Conservation (phyloP, 805 yeast genomes). For the Ogataea wickerhamii region DNA sequence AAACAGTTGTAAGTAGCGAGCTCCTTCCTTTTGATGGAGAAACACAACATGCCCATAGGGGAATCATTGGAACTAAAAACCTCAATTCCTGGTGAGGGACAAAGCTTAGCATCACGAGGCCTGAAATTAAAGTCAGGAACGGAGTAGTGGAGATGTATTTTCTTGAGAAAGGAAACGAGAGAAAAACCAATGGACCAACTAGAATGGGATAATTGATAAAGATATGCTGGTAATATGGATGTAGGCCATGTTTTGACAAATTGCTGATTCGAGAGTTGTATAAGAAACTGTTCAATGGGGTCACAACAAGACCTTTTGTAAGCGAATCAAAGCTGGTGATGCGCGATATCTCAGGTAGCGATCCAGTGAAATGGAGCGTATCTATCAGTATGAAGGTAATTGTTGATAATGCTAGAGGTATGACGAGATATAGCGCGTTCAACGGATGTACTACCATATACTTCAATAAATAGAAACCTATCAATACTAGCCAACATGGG, state of each 20-base stretch:
- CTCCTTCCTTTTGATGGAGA: constrained; percentile 19
- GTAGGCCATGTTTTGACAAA: constrained; percentile 77
- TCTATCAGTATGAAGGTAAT: constrained; percentile 47
- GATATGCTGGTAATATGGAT: constrained; percentile 71
- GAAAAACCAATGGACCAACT: constrained; percentile 66
- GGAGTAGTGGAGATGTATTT: constrained; percentile 50
- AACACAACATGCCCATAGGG: constrained; percentile 60
- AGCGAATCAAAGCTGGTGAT: constrained; percentile 1
- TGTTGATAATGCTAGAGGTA: constrained; percentile 37
- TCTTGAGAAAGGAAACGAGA: constrained; percentile 41
- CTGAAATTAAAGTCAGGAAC: constrained; percentile 58
- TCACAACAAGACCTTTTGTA: constrained; percentile 39
- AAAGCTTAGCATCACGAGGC: constrained; percentile 55
- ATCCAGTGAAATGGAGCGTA: constrained; percentile 36
- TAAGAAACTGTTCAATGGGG: constrained; percentile 73
- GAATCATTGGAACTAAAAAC: constrained; percentile 75
- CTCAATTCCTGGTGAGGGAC: constrained; percentile 95
- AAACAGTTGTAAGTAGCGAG: constrained; percentile 32
- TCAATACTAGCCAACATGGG: constrained; percentile 66
- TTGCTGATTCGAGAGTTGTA: constrained; percentile 65
- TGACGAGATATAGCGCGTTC: constrained; percentile 33
- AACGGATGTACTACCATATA: constrained; percentile 37
- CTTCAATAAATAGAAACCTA: constrained; percentile 45
- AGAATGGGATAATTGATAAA: constrained; percentile 75
- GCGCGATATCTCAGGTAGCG: constrained; percentile 1